These are phyloP conservation scores for Saccharomyces uvarum DNA, from an alignment of 1,139 yeast species.

Conservation along the genomic window DNA sequence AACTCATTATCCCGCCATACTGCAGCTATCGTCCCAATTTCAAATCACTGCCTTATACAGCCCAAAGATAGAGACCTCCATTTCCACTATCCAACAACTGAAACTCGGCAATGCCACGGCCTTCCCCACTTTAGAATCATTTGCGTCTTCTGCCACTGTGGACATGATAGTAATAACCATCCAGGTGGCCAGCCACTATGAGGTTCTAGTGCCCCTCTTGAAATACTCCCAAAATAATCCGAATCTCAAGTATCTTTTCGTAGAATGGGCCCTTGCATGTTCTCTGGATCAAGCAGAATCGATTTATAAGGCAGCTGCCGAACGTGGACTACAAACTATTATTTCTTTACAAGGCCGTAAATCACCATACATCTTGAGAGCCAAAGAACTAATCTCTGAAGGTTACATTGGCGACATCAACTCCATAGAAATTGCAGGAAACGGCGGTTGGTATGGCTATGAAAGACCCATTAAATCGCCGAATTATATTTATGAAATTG, in stretches of 20 bases:
- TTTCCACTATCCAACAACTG: slow-evolving; percentile 18
- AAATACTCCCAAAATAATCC: slow-evolving; percentile 18
- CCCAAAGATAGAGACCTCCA: slow-evolving; percentile 14
- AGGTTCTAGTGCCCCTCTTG: slow-evolving; percentile 15
- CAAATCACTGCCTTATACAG: slow-evolving; percentile 23
- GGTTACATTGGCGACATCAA: slow-evolving; percentile 26
- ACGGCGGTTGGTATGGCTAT: slow-evolving; percentile 29
- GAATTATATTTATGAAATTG: slow-evolving; percentile 20
- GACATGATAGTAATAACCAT: slow-evolving; percentile 25
- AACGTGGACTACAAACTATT: slow-evolving; percentile 23
- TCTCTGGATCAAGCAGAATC: slow-evolving; percentile 20
- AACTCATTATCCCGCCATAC: slow-evolving; percentile 25
- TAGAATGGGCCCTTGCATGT: slow-evolving; percentile 25
- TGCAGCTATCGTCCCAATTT: slow-evolving; percentile 26
- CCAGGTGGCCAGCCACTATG: slow-evolving; percentile 17
- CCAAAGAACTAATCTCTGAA: slow-evolving; percentile 23
- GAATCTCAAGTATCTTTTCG: slow-evolving; percentile 21
- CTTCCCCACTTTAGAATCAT: slow-evolving; percentile 18
- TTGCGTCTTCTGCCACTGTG: slow-evolving; percentile 17
- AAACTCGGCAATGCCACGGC: slow-evolving; percentile 22
- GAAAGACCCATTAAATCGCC: slow-evolving; percentile 24
- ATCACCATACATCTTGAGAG: slow-evolving; percentile 26
- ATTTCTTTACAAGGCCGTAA: slow-evolving; percentile 26
- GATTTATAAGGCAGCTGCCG: slow-evolving; percentile 18
- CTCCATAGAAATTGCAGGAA: slow-evolving; percentile 24